These are phyloP conservation scores for Dioscorea alata DNA, from an alignment of 106 monocot genomes.

Conservation along the genomic window DNA sequence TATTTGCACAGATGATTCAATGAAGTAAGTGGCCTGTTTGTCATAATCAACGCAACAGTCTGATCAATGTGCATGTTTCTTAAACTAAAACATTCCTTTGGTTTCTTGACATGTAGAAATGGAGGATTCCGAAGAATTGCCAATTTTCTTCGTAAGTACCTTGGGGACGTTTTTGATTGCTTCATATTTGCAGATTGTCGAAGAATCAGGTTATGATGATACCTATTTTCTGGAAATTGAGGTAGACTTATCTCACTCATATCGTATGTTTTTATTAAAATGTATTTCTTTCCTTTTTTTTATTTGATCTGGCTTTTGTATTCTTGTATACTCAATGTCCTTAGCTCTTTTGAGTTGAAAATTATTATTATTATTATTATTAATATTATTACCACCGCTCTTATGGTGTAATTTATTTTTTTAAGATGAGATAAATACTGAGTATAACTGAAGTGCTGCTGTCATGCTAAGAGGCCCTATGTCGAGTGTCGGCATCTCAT, in stretches of 20 bases:
- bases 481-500: too few relatives aligned
- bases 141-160: slow-evolving; percentile 87
- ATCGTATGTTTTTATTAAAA: neutral
- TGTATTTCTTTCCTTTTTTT: neutral
- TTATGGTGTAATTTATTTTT: too few relatives aligned
- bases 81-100: neutral
- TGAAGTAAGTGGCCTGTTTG: slow-evolving; percentile 33
- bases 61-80: neutral
- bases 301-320: too few relatives aligned
- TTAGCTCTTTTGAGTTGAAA: too few relatives aligned
- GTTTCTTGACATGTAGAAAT: slow-evolving; percentile 38
- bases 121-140: slow-evolving; percentile 48
- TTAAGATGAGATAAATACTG: too few relatives aligned
- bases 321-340: too few relatives aligned
- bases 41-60: neutral
- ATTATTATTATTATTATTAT: too few relatives aligned
- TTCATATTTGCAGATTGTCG: slow-evolving; percentile 63
- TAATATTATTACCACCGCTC: too few relatives aligned
- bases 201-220: slow-evolving; percentile 85
- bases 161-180: slow-evolving; percentile 89
- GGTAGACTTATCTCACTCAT: slow-evolving; percentile 27
- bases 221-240: slow-evolving; percentile 87
- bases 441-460: too few relatives aligned
- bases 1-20: slow-evolving; percentile 72
- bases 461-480: too few relatives aligned